Conservation (phyloP, 1,284 basidiomycete species). For the Inonotus obliquus region DNA sequence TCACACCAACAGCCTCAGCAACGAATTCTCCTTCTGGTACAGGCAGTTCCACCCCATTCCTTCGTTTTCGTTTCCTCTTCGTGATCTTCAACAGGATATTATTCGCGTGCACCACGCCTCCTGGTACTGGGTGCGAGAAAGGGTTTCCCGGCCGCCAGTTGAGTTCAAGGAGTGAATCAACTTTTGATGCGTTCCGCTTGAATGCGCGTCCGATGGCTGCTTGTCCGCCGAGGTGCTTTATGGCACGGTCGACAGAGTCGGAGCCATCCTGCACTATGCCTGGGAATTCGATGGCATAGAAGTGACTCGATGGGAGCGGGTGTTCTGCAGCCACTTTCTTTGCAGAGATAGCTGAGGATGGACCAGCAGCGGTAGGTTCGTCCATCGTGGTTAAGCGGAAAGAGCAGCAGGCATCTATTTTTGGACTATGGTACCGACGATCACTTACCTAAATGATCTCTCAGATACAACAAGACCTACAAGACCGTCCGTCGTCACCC, state of each 20-base stretch:
- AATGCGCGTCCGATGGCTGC: constrained; percentile 70
- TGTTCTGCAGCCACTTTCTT: constrained; percentile 34
- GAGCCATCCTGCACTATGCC: constrained; percentile 65
- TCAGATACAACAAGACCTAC: too few species aligned
- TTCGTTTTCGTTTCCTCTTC: constrained; percentile 54
- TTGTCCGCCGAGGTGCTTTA: constrained; percentile 67
- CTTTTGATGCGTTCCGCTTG: constrained; percentile 52
- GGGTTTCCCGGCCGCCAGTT: constrained; percentile 66
- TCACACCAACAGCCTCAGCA: constrained; percentile 70
- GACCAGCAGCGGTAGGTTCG: constrained; percentile 7
- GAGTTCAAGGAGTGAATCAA: constrained; percentile 67
- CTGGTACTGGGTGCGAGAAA: constrained; percentile 78
- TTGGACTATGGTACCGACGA: neutral
- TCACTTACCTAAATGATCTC: too few species aligned
- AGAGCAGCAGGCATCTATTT: neutral
- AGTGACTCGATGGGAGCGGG: constrained; percentile 55
- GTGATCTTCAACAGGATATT: constrained; percentile 81
- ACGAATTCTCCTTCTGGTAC: constrained; percentile 69
- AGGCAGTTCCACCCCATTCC: constrained; percentile 22
- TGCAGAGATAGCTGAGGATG: neutral
- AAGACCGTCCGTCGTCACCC: too few species aligned
- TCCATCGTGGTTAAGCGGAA: constrained; percentile 5
- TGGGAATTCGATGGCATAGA: constrained; percentile 86
- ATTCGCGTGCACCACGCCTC: constrained; percentile 69
- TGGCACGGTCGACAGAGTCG: constrained; percentile 54